Evolutionary conservation across 1,139 yeast species (phyloP), one percentile per base, ranked within the genome.

Genomic region (Geotrichum macrosporum): DNA sequence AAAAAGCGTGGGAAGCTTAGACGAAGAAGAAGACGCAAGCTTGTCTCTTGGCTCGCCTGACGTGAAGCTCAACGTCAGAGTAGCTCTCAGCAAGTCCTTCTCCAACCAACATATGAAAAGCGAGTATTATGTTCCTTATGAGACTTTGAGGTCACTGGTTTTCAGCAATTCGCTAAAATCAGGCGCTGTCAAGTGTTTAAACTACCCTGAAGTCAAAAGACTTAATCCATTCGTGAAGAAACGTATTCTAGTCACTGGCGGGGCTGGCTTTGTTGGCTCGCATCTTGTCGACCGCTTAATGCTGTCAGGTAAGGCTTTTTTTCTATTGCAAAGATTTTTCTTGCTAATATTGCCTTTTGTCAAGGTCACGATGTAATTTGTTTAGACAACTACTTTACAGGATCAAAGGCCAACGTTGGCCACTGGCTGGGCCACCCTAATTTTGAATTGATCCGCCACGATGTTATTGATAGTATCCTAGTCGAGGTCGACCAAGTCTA

Each of bases 381-480:
- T 39, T 37, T 57, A 21, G 61, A 57, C 47, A 57, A 57, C 48
- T 57, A 57, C 45, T 56, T 53, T 39, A 57, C 61, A n/a, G 60
- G 61, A 27, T 51, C 58, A 3, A 55, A 55, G 35, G 41, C 55
- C 19, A 57, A 57, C 32, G 57, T 57, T 13, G 50, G 50, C 15
- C 60, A 56, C 33, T 57, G 61, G 61, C 48, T 57, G 26, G 61
- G 59, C 20, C 61, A 57, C 41, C 61, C 61, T 16, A 57, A 57
- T 45, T 57, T 57, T 38, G 61, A 57, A 46, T 53, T 57, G 18
- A 53, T 57, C 31, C 48, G 61, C 18, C 61, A 57, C 41, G 61
- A 57, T 29, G 59, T 57, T 12, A 56, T 57, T 6, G 61, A 57
- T 38, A 55, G 60, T 9, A 47, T 57, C 26, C 37, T 56, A 43